phyloP scores from a whole-genome alignment of 2,329 filamentous ascomycete species.

The Penicillium corylophilum region DNA sequence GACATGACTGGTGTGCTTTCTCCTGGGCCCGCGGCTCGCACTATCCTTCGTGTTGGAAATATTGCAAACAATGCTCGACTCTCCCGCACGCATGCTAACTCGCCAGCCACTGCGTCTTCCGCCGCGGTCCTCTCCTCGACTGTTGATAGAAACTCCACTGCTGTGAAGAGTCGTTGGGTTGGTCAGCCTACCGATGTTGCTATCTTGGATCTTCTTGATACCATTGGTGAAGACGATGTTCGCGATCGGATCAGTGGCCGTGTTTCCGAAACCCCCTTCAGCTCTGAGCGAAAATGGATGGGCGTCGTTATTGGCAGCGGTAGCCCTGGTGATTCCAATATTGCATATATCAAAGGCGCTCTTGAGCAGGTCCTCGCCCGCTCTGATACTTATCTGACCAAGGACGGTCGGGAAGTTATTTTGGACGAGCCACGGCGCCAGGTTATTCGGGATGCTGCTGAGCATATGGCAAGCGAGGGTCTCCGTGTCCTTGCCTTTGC shows the following conservation, averaged over 20 bases:
- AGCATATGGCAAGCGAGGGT: conserved; percentile 83
- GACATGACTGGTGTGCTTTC: conserved; percentile 52
- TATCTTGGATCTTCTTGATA: conserved; percentile 89
- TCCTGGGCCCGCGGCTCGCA: conserved; percentile 71
- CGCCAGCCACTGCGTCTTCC: conserved; percentile 67
- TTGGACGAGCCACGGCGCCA: conserved; percentile 73
- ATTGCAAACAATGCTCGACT: conserved; percentile 93
- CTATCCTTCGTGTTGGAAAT: conserved; percentile 87
- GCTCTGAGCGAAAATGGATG: conserved; percentile 99
- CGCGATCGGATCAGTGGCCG: conserved; percentile 81
- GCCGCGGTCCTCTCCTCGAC: conserved; percentile 85
- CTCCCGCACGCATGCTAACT: conserved; percentile 68
- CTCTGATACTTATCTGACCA: conserved; percentile 87
- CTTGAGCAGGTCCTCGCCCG: conserved; percentile 81
- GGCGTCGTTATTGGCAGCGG: conserved; percentile 75
- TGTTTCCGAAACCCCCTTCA: conserved; percentile 86
- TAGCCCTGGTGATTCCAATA: conserved; percentile 60
- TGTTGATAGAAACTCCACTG: conserved; percentile 59
- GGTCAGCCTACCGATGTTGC: conserved; percentile 97
- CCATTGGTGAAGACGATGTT: conserved; percentile 87
- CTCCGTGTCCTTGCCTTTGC: conserved; percentile 91
- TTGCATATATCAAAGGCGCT: conserved; percentile 93
- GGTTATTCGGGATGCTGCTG: conserved; percentile 75
- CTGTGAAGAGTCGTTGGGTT: conserved; percentile 82
- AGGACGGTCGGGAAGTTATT: conserved; percentile 80